Evolutionary conservation across 2,329 filamentous ascomycete species (phyloP).

Genomic region (Cytospora chrysosperma): DNA sequence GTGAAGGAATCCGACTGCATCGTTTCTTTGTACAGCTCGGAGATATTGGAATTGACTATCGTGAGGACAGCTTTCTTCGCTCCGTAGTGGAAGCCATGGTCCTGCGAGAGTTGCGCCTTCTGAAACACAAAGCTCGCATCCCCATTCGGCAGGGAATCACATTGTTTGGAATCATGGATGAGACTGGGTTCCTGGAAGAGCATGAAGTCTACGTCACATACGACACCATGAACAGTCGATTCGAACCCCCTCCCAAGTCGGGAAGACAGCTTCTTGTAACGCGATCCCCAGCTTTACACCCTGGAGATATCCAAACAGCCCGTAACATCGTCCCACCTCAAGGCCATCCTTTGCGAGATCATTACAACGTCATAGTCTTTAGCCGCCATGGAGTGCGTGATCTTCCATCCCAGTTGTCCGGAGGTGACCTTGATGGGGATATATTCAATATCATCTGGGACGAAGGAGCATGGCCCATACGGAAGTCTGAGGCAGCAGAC

Average conservation of each 20-base stretch:
- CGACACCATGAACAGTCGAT: slow-evolving; percentile 34
- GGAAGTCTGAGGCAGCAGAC: slow-evolving; percentile 59
- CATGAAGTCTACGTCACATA: slow-evolving; percentile 67
- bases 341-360: slow-evolving; percentile 57
- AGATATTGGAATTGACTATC: slow-evolving; percentile 62
- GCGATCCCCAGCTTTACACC: slow-evolving; percentile 77
- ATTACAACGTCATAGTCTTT: slow-evolving; percentile 77
- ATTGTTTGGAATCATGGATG: slow-evolving; percentile 81
- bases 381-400: slow-evolving; percentile 70
- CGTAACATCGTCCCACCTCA: slow-evolving; percentile 59
- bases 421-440: slow-evolving; percentile 83
- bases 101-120: slow-evolving; percentile 66
- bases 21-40: slow-evolving; percentile 61
- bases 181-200: slow-evolving; percentile 66
- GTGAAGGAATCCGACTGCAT: slow-evolving; percentile 58
- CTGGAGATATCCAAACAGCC: slow-evolving; percentile 73
- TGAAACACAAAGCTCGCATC: slow-evolving; percentile 80
- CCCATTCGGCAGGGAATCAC: slow-evolving; percentile 69
- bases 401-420: slow-evolving; percentile 74
- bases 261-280: slow-evolving; percentile 62
- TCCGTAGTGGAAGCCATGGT: slow-evolving; percentile 68
- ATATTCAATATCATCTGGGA: slow-evolving; percentile 81
- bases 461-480: slow-evolving; percentile 41
- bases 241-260: slow-evolving; percentile 29
- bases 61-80: slow-evolving; percentile 67